A percentile compares a stretch with the other conserved stretches of the same genome.
These are phyloP conservation scores for Paramecium biaurelia DNA, from an alignment of 73 alveolate species.

Conservation along the genomic window DNA sequence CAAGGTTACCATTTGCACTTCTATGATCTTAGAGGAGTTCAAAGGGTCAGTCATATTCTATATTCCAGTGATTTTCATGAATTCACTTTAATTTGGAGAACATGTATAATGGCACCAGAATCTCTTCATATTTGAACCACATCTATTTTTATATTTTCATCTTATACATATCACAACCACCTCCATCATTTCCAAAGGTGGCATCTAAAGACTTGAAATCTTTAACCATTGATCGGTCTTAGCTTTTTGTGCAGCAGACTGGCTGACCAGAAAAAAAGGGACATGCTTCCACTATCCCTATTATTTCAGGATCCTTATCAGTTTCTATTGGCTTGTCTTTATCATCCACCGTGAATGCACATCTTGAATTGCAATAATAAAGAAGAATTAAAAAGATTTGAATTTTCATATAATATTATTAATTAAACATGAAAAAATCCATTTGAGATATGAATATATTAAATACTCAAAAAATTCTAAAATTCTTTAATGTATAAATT, in stretches of 20 bases:
- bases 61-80: slow-evolving; percentile 59
- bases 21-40: slow-evolving; percentile 50
- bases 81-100: slow-evolving; percentile 65
- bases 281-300: background rate
- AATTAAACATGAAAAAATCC: background rate
- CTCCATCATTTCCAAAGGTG: slow-evolving; percentile 70
- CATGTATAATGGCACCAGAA: slow-evolving; percentile 77
- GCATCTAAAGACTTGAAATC: slow-evolving; percentile 63
- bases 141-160: background rate
- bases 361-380: slow-evolving; percentile 13
- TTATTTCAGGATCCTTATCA: slow-evolving; percentile 2
- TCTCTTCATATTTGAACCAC: slow-evolving; percentile 73
- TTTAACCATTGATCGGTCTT: slow-evolving; percentile 44
- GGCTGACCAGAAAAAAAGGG: slow-evolving; percentile 24
- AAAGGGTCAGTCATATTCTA: slow-evolving; percentile 65
- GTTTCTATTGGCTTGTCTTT: slow-evolving; percentile 51
- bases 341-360: slow-evolving; percentile 59
- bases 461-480: background rate
- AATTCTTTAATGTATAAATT: background rate
- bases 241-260: background rate
- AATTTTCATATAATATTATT: background rate
- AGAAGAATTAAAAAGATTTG: background rate
- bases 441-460: background rate
- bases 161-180: slow-evolving; percentile 72
- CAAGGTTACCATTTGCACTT: slow-evolving; percentile 61